Base-by-base conservation (phyloP, 2,329 filamentous ascomycete genomes). In the Rachicladosporium sp. region DNA sequence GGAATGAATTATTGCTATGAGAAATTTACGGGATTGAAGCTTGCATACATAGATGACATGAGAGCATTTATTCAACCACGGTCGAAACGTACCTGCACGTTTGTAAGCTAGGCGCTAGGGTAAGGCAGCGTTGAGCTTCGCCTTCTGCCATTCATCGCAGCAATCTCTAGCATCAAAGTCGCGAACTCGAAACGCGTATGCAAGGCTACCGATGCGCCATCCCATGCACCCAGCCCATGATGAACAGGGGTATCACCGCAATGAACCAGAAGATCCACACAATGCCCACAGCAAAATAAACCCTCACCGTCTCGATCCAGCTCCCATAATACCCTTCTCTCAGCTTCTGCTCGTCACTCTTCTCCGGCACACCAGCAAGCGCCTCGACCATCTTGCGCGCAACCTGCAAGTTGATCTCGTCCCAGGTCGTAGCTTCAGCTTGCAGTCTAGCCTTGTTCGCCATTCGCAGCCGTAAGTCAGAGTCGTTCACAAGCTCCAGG, bases 351-450 rank as follows among this genome's bases (percentile, higher is more conserved):
- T 41, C 43, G 3, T 41, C 40, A 8, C 44, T 37, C 35, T 43
- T 41, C 6, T 30, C 31, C 7, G 46, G 45, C 19, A 7, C 36
- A 7, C 43, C 39, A 5, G 34, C 33, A 13, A 70, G 58, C 34
- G 70, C 63, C 10, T 67, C 62, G 3, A 68, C 62, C 61, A 82
- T 73, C 42, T 73, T 70, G 69, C 74, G 76, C 3, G 79, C 79
- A 1, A 81, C 78, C 36, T 72, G 74, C 50, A 80, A 79, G 60
- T 80, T 80, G 57, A 82, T 80, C 60, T 73, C 78, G 43, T 81
- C 76, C 80, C 79, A 83, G 0, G 76, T 82, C 2, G 74, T 77
- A 36, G 76, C 67, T 43, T 72, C 71, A 0, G 78, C 79, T 44
- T 76, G 71, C 12, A 55, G 52, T 38, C 77, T 67, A 1, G 75